Conservation (phyloP, 352 stramenopile species). For the Thalassiosira ordinaria region DNA sequence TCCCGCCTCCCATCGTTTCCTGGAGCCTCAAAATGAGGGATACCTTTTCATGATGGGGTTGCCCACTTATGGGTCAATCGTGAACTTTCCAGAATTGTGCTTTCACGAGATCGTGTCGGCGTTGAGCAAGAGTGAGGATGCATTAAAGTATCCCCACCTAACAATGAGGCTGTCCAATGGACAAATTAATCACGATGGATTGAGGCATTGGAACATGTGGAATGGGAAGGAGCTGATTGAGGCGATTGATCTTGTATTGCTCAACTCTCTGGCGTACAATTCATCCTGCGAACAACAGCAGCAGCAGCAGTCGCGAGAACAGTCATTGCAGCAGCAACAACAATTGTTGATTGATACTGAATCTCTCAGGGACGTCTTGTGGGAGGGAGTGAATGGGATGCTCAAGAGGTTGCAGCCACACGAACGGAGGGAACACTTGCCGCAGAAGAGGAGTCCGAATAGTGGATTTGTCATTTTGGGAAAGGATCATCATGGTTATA, state of each 20-base stretch:
- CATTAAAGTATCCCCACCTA: slow-evolving; percentile 35
- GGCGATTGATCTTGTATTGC: slow-evolving; percentile 76
- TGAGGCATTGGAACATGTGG: slow-evolving; percentile 74
- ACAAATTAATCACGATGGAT: slow-evolving; percentile 32
- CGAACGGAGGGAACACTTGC: slow-evolving; percentile 19
- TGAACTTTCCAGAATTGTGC: slow-evolving; percentile 71
- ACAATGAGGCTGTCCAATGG: slow-evolving; percentile 34
- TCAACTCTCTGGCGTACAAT: slow-evolving; percentile 71
- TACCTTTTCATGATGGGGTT: slow-evolving; percentile 33
- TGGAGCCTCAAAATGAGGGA: slow-evolving; percentile 61
- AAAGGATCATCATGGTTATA: too few relatives aligned
- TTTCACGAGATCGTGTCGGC: slow-evolving; percentile 65
- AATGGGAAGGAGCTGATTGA: slow-evolving; percentile 66
- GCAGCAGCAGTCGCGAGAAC: too few relatives aligned
- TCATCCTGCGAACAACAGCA: too few relatives aligned
- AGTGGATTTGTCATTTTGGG: slow-evolving; percentile 23
- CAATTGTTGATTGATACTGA: slow-evolving; percentile 60
- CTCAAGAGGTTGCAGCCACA: slow-evolving; percentile 32
- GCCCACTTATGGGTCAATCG: slow-evolving; percentile 18
- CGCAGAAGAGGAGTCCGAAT: background rate
- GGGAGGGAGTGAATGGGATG: slow-evolving; percentile 61
- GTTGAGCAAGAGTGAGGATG: slow-evolving; percentile 40
- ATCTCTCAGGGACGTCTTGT: slow-evolving; percentile 64
- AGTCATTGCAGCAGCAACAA: slow-evolving; percentile 15
- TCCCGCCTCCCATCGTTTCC: slow-evolving; percentile 44